A percentile compares a stretch with the other conserved stretches of the same genome.
Conservation (phyloP, 371 early-diverging fungal species). For the Chytridium lagenaria region DNA sequence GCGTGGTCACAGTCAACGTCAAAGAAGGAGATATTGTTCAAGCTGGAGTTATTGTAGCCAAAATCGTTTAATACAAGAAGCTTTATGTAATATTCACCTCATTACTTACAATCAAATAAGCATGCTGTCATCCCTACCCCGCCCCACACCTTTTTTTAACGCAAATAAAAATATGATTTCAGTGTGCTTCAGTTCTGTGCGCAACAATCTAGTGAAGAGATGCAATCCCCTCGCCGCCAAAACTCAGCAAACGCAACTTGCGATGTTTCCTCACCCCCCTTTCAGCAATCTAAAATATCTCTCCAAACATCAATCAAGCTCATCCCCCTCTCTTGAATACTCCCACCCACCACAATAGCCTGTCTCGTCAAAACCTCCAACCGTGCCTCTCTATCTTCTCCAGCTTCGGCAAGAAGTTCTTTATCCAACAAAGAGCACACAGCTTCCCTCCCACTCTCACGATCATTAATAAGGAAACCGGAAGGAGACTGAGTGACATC, state of each 20-base stretch:
- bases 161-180: background rate
- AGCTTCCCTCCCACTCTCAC: conserved; percentile 5
- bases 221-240: background rate
- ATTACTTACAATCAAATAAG: background rate
- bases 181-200: too few relatives aligned
- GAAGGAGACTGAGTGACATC: background rate
- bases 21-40: conserved; percentile 71
- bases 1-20: conserved; percentile 66
- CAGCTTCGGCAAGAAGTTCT: conserved; percentile 11
- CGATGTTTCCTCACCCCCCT: background rate
- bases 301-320: conserved; percentile 14
- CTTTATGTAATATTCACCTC: background rate
- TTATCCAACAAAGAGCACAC: background rate
- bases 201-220: too few relatives aligned
- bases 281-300: conserved; percentile 3
- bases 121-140: background rate
- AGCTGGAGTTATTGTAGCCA: conserved; percentile 68
- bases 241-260: background rate
- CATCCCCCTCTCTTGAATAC: conserved; percentile 1
- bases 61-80: background rate
- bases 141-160: too few relatives aligned
- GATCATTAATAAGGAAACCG: background rate
- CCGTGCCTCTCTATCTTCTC: background rate
- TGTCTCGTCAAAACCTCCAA: conserved; percentile 4
- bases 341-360: background rate